Evolutionary conservation across 2,329 filamentous ascomycete genomes (phyloP), one percentile per base, ranked within the genome.

Genomic region (Phoma sp.): DNA sequence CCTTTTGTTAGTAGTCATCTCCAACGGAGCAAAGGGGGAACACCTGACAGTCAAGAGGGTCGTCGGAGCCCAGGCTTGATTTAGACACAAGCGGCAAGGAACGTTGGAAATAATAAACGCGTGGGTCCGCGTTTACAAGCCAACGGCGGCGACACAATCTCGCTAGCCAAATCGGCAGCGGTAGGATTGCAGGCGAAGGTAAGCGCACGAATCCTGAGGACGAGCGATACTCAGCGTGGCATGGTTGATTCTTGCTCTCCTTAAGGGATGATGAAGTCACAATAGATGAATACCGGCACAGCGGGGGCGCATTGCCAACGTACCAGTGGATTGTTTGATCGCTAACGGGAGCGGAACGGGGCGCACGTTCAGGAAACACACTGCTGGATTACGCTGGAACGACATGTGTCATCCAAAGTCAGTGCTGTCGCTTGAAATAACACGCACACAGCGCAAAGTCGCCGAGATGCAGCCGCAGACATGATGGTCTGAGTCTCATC

Each of bases 311-410:
- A 57, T 53, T 59, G 46, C 52, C 52, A 55, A 55, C 46, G 41
- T 50, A 55, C 61, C 61, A 60, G 54, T 47, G 51, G 46, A 58
- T 55, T 63, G 60, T 62, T 47, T 64, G 53, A 60, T 65, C 59
- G 59, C 55, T 59, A 63, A 59, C 61, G 61, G 64, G 64, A 65
- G 64, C 64, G 62, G 62, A 58, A 65, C 64, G 62, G 62, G 58
- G 61, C 64, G 60, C 62, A 48, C 59, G 47, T 52, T 55, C 55
- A 54, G 49, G 49, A 57, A 58, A 62, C 59, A 49, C 40, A 53
- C 46, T 51, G 57, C 37, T 61, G 61, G 59, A 61, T 59, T 48
- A 32, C 38, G 50, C 37, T 52, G 52, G 38, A 38, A 55, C 52
- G 47, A 52, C 44, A 37, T 48, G 47, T 56, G 47, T 44, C 38